Evolutionary conservation across 2,329 filamentous ascomycete species (phyloP).

Genomic region (Penicillium palitans): DNA sequence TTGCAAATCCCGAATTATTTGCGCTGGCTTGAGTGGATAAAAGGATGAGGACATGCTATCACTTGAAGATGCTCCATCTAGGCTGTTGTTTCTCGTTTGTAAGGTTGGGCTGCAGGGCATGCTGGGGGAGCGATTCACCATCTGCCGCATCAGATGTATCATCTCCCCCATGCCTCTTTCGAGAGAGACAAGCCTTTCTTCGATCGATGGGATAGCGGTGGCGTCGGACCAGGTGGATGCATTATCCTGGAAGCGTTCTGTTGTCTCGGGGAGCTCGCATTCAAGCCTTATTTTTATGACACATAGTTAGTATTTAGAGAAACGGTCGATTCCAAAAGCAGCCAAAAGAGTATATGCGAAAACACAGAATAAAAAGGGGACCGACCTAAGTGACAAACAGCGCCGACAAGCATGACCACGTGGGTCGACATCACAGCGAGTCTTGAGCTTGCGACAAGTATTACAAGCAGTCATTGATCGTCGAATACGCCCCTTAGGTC

Average conservation of each 20-base stretch:
- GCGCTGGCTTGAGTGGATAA: constrained; percentile 32
- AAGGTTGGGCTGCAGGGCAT: constrained; percentile 20
- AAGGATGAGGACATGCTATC: constrained; percentile 25
- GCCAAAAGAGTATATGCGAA: neutral
- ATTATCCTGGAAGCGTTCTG: constrained; percentile 36
- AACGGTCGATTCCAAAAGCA: too few species aligned
- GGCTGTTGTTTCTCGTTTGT: constrained; percentile 23
- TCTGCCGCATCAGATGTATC: constrained; percentile 37
- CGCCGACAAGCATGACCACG: constrained; percentile 39
- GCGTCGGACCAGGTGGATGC: constrained; percentile 34
- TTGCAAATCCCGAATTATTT: constrained; percentile 36
- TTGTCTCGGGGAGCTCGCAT: constrained; percentile 37
- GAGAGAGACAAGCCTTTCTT: constrained; percentile 35
- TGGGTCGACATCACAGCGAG: constrained; percentile 38
- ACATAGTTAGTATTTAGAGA: constrained; percentile 11
- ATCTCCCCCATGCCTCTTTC: constrained; percentile 39
- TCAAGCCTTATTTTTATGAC: constrained; percentile 30
- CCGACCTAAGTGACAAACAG: constrained; percentile 39
- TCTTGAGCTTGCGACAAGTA: constrained; percentile 41
- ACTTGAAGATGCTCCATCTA: constrained; percentile 26
- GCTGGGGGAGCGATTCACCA: constrained; percentile 29
- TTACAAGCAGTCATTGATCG: constrained; percentile 42
- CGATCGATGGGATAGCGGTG: constrained; percentile 35
- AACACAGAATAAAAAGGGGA: constrained; percentile 5
- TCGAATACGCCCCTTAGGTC: constrained; percentile 36